Conservation (phyloP, 306 rosid genomes). For the Citrullus colocynthis region DNA sequence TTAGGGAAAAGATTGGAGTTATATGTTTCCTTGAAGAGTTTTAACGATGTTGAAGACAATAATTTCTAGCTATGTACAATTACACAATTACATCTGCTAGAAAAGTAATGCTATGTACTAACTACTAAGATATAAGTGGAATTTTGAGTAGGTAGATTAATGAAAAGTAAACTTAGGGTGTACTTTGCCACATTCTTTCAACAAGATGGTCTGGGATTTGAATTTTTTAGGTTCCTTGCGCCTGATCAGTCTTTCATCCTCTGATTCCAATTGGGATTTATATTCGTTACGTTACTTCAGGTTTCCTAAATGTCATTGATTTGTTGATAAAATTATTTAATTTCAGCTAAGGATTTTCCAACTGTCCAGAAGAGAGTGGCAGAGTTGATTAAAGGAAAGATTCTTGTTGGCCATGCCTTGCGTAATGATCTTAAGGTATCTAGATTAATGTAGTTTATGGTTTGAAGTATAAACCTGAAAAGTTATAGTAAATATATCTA, state of each 20-base stretch:
- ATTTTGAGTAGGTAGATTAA: neutral
- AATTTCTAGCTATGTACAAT: neutral
- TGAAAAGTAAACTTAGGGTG: neutral
- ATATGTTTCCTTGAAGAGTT: neutral
- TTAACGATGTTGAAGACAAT: neutral
- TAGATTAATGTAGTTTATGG: neutral
- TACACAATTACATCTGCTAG: neutral
- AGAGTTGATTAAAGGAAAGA: conserved; percentile 58
- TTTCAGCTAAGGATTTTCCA: conserved; percentile 63
- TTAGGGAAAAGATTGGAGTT: neutral
- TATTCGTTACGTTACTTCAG: neutral
- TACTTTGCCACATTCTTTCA: neutral
- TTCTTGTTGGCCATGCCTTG: conserved; percentile 93
- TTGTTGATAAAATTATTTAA: neutral
- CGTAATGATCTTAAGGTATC: conserved; percentile 84
- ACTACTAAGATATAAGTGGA: neutral
- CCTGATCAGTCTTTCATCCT: neutral
- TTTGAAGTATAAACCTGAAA: neutral
- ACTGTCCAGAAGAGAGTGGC: conserved; percentile 75
- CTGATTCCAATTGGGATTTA: neutral
- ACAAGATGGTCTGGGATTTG: neutral
- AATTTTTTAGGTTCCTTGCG: neutral
- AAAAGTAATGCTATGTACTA: neutral
- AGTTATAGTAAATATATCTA: neutral
- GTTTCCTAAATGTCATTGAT: neutral